Conservation (phyloP, 2,329 filamentous ascomycete genomes). For the Cytospora chrysosperma region DNA sequence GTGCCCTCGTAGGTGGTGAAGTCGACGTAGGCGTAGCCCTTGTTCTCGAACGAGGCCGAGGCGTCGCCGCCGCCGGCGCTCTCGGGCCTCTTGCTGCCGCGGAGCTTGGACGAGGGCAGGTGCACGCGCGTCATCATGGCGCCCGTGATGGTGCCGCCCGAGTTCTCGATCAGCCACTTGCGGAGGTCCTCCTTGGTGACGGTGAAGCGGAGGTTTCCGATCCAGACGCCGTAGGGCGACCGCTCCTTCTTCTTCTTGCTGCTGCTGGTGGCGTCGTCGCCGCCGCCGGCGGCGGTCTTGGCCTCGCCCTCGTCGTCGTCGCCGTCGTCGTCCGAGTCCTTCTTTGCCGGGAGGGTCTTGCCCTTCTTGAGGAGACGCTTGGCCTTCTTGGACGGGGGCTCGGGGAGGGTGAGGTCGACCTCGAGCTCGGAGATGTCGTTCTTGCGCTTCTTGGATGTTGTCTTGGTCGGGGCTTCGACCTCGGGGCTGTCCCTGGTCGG, state of each 20-base stretch:
- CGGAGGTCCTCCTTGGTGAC: slow-evolving; percentile 72
- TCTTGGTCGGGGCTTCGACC: slow-evolving; percentile 20
- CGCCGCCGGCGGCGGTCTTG: slow-evolving; percentile 31
- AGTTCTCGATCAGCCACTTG: slow-evolving; percentile 74
- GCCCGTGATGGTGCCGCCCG: slow-evolving; percentile 62
- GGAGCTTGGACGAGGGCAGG: slow-evolving; percentile 62
- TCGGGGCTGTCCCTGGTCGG: slow-evolving; percentile 13
- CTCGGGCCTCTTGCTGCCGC: slow-evolving; percentile 28
- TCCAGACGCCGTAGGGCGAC: slow-evolving; percentile 87
- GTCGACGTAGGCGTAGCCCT: slow-evolving; percentile 95
- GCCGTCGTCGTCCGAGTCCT: slow-evolving; percentile 42
- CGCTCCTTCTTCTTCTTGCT: slow-evolving; percentile 53
- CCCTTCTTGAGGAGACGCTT: slow-evolving; percentile 87
- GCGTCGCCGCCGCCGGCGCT: not conserved
- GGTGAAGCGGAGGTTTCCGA: slow-evolving; percentile 90
- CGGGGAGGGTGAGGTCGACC: slow-evolving; percentile 84
- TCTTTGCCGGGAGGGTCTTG: slow-evolving; percentile 54
- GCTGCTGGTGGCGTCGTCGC: slow-evolving; percentile 36
- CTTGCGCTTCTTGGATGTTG: slow-evolving; percentile 68
- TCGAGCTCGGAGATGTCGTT: slow-evolving; percentile 71
- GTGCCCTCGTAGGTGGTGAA: slow-evolving; percentile 71
- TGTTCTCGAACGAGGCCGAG: slow-evolving; percentile 60
- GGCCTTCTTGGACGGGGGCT: slow-evolving; percentile 93
- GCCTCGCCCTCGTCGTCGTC: not conserved
- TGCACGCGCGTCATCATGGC: slow-evolving; percentile 81